A percentile compares a stretch with the other conserved stretches of the same genome.
Evolutionary conservation across 768 basidiomycete species (phyloP).

Genomic region (Podaxis sp.): DNA sequence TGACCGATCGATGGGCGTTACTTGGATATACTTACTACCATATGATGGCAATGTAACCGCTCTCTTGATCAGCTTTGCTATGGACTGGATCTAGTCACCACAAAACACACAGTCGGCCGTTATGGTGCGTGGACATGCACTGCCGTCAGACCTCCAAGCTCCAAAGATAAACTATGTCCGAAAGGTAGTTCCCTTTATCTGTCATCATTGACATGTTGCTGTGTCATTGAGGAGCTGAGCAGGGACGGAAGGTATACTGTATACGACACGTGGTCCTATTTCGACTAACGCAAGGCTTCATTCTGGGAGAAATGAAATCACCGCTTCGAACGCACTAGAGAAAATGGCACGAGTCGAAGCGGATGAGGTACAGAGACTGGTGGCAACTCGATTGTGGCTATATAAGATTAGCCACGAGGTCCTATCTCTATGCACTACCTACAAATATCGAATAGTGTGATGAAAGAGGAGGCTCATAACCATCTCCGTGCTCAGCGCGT

Average conservation of each 20-base stretch:
- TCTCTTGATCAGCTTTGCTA: no score
- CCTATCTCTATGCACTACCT: no score
- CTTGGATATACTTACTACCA: no score
- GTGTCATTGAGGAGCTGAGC: background rate
- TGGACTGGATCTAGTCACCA: no score
- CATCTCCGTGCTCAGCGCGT: no score
- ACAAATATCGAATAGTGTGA: background rate
- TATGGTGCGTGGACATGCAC: no score
- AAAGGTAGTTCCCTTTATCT: background rate
- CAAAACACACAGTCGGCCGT: no score
- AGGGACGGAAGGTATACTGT: background rate
- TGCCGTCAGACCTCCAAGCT: background rate
- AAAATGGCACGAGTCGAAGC: background rate
- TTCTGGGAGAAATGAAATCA: background rate
- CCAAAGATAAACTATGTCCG: background rate
- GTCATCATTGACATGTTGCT: background rate
- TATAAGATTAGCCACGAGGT: background rate
- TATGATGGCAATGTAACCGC: no score
- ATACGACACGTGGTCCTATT: background rate
- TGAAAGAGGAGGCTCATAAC: background rate
- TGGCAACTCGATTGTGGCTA: background rate
- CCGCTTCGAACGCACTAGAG: background rate
- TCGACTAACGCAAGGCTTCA: background rate
- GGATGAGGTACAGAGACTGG: background rate
- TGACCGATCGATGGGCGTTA: background rate